phyloP scores from a whole-genome alignment of 2,329 filamentous ascomycete species.

The Ophiostoma novo-ulmi region DNA sequence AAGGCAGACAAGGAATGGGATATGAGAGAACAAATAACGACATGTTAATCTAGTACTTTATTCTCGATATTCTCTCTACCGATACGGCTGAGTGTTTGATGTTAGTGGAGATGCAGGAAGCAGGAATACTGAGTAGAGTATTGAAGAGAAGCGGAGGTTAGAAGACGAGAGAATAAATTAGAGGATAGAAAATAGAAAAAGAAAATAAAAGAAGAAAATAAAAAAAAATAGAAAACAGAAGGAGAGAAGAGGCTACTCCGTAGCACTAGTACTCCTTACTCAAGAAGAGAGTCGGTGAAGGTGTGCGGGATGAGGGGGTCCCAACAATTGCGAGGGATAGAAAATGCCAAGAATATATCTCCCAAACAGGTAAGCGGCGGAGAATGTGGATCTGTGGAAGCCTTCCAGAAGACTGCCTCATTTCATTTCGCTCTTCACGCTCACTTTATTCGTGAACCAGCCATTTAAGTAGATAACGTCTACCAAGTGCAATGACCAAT shows the following conservation, averaged over 20 bases:
- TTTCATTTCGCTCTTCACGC: neutral
- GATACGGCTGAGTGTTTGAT: constrained; percentile 8
- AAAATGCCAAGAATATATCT: neutral
- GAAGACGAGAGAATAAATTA: neutral
- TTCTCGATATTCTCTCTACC: neutral
- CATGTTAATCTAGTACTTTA: neutral
- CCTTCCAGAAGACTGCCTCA: constrained; percentile 13
- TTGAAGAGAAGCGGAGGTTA: neutral
- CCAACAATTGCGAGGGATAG: too few relatives aligned
- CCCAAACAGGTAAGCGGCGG: constrained; percentile 3
- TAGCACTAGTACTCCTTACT: neutral
- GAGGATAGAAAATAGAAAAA: neutral
- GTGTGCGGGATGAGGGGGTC: neutral
- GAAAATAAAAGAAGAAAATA: neutral
- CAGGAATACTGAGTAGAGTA: neutral
- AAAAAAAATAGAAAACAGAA: neutral
- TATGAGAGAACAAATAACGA: neutral
- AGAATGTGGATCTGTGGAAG: constrained; percentile 5
- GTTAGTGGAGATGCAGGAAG: neutral
- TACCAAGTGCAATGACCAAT: too few relatives aligned
- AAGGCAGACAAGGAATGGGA: neutral
- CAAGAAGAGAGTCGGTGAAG: neutral
- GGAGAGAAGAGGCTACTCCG: neutral
- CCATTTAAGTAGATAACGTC: too few relatives aligned
- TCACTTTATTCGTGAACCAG: neutral